Conservation (phyloP, 2,329 filamentous ascomycete species). For the Penicillium hesseltinei region DNA sequence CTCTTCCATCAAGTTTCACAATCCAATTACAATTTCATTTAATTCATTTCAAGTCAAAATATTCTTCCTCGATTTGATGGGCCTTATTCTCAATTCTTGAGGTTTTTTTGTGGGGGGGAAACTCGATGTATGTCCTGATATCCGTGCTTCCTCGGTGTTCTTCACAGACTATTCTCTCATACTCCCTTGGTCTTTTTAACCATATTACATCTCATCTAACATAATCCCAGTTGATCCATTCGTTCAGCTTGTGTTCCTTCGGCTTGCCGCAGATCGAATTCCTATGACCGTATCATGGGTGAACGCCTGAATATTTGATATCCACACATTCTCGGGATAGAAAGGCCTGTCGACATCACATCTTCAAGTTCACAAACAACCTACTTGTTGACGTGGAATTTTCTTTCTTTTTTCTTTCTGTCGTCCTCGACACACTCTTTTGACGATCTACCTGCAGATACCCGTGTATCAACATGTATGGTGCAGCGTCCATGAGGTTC, state of each 20-base stretch:
- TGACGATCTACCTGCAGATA: conserved; percentile 5
- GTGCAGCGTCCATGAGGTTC: conserved; percentile 20
- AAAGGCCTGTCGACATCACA: not conserved
- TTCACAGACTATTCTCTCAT: conserved; percentile 4
- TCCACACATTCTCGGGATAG: conserved; percentile 10
- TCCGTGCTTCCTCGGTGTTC: conserved; percentile 6
- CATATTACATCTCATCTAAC: conserved; percentile 1
- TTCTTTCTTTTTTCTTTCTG: not conserved
- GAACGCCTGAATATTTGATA: conserved; percentile 24
- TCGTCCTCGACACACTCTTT: not conserved
- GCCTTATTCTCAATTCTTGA: not conserved
- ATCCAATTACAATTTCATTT: conserved; percentile 10
- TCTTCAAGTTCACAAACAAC: not conserved
- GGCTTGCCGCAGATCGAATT: conserved; percentile 7
- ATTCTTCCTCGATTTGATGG: not conserved
- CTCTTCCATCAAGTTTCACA: conserved; percentile 11
- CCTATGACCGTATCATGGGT: conserved; percentile 26
- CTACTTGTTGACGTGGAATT: not conserved
- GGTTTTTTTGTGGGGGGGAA: not conserved
- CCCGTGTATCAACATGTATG: conserved; percentile 24
- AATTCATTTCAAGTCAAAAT: not conserved
- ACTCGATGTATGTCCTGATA: conserved; percentile 14
- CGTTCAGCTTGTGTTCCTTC: conserved; percentile 1
- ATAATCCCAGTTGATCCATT: conserved; percentile 1
- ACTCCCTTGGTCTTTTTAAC: not conserved